Evolutionary conservation across 1,139 yeast species (phyloP).

Genomic region (Candida smagusa): DNA sequence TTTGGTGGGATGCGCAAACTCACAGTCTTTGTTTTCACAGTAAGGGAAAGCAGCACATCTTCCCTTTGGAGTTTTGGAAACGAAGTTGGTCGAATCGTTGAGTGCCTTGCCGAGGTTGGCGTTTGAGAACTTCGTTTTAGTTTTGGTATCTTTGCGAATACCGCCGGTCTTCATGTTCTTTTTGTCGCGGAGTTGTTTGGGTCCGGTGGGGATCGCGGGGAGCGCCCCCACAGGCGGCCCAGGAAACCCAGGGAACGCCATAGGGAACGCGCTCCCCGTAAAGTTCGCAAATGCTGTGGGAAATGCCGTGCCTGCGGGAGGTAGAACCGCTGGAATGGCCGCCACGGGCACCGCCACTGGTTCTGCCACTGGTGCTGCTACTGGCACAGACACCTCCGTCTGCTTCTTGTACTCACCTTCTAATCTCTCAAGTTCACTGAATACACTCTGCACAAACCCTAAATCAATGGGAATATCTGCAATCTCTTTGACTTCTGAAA

Average conservation of each 20-base stretch:
- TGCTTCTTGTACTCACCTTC: slow-evolving; percentile 8
- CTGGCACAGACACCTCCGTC: background rate
- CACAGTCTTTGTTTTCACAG: slow-evolving; percentile 66
- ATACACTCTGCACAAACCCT: slow-evolving; percentile 48
- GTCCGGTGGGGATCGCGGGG: slow-evolving; percentile 12
- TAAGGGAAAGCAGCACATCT: slow-evolving; percentile 80
- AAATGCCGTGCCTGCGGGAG: slow-evolving; percentile 11
- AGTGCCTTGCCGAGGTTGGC: slow-evolving; percentile 42
- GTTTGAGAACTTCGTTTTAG: slow-evolving; percentile 23
- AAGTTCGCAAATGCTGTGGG: slow-evolving; percentile 5
- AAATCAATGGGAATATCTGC: slow-evolving; percentile 63
- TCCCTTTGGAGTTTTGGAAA: slow-evolving; percentile 48
- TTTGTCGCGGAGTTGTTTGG: slow-evolving; percentile 12
- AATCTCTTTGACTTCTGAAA: slow-evolving; percentile 59
- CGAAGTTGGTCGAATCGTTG: slow-evolving; percentile 22
- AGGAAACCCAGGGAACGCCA: background rate
- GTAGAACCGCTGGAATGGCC: slow-evolving; percentile 8
- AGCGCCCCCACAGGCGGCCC: background rate
- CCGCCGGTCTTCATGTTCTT: slow-evolving; percentile 11
- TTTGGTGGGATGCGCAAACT: slow-evolving; percentile 75
- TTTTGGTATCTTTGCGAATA: slow-evolving; percentile 8
- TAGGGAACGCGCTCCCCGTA: slow-evolving; percentile 6
- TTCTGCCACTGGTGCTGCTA: background rate
- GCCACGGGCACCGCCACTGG: slow-evolving; percentile 1
- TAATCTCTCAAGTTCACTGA: slow-evolving; percentile 50